Conservation (phyloP, 1,284 basidiomycete genomes). For the Polyporus tsugae region DNA sequence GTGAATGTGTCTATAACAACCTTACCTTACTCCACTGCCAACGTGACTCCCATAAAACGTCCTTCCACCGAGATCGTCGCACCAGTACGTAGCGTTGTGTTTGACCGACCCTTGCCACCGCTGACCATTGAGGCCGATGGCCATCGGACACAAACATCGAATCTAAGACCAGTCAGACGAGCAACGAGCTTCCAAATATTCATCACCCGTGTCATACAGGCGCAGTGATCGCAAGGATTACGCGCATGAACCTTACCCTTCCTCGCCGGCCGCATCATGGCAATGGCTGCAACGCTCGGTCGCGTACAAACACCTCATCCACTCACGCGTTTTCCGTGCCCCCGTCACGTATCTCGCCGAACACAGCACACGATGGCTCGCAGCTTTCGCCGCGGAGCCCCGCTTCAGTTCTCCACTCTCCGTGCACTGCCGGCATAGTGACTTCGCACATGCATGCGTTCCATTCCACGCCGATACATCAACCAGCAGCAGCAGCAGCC, state of each 20-base stretch:
- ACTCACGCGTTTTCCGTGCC: constrained; percentile 4
- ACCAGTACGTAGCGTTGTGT: background rate
- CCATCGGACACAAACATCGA: background rate
- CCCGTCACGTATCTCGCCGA: constrained; percentile 5
- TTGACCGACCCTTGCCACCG: constrained; percentile 1
- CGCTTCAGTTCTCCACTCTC: constrained; percentile 4
- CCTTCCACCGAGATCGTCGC: constrained; percentile 1
- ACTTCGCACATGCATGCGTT: constrained; percentile 21
- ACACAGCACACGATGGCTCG: background rate
- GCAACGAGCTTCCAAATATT: background rate
- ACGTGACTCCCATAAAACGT: constrained; percentile 4
- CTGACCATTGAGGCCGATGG: constrained; percentile 1
- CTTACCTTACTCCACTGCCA: background rate
- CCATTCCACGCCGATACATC: constrained; percentile 30
- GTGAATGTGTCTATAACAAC: background rate
- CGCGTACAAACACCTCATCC: constrained; percentile 1
- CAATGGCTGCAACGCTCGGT: constrained; percentile 1
- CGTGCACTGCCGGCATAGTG: constrained; percentile 22
- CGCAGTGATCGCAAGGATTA: constrained; percentile 15
- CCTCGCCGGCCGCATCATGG: constrained; percentile 9
- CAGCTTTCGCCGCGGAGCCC: constrained; percentile 6
- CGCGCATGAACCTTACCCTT: constrained; percentile 11
- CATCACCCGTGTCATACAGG: constrained; percentile 10
- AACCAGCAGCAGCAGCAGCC: constrained; percentile 15
- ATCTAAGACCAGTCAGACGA: background rate